Evolutionary conservation across 257 asterid genomes (phyloP).

Genomic region (Solanum virginianum): DNA sequence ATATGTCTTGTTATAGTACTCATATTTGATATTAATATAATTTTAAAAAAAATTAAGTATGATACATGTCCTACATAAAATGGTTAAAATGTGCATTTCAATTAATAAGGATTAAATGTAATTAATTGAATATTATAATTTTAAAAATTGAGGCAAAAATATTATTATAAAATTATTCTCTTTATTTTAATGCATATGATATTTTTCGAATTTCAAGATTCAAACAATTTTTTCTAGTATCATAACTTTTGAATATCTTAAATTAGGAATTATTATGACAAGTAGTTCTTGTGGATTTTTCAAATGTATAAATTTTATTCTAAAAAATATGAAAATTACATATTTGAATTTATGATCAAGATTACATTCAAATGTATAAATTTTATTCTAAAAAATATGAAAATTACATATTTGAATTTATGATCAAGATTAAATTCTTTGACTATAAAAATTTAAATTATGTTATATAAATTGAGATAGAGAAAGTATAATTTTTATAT

Average conservation of each 20-base stretch:
- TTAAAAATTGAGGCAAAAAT: neutral
- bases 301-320: no score
- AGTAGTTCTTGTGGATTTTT: fast-evolving
- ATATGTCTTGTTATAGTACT: neutral
- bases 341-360: no score
- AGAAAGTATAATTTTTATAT: neutral
- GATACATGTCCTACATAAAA: neutral
- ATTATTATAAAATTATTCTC: neutral
- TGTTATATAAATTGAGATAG: no score
- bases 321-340: no score
- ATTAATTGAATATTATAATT: neutral
- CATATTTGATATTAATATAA: neutral
- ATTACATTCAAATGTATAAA: no score
- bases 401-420: no score
- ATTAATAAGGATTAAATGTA: neutral
- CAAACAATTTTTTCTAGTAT: fast-evolving
- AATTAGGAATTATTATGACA: no score
- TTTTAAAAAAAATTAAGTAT: neutral
- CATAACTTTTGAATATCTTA: no score
- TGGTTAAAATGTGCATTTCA: neutral
- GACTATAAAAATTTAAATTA: neutral
- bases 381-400: no score
- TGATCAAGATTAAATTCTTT: no score
- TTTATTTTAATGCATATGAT: no score
- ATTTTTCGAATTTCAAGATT: no score